A percentile compares a stretch with the other conserved stretches of the same genome.
Conservation (phyloP, 2,329 filamentous ascomycete genomes). For the Cryphonectria japonica region DNA sequence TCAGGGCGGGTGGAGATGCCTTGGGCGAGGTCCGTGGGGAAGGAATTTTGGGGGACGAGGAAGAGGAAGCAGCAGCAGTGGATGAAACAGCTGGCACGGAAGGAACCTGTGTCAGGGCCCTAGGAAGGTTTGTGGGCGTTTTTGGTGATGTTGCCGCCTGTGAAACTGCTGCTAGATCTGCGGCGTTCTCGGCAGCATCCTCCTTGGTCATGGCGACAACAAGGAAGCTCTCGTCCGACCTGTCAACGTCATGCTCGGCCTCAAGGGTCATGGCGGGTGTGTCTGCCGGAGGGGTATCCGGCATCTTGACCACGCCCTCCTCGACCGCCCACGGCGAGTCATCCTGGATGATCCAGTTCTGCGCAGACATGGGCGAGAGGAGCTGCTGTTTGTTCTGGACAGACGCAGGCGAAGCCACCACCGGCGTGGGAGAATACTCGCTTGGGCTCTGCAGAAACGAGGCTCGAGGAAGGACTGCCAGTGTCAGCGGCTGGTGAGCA, state of each 20-base stretch:
- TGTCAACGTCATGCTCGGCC: neutral
- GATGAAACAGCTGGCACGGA: neutral
- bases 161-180: neutral
- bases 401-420: neutral
- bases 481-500: neutral
- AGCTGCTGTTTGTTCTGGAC: neutral
- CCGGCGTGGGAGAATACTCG: neutral
- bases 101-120: neutral
- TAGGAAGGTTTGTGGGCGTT: neutral
- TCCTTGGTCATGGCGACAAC: neutral
- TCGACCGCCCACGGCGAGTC: neutral
- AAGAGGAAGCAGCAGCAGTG: neutral
- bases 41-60: neutral
- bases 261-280: neutral
- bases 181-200: conserved; percentile 3
- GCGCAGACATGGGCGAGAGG: conserved; percentile 11
- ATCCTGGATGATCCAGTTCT: neutral
- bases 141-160: conserved; percentile 1
- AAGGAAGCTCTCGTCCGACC: neutral
- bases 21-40: conserved; percentile 15
- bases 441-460: conserved; percentile 4
- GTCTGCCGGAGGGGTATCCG: conserved; percentile 2
- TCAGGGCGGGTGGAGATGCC: conserved; percentile 26
- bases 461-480: neutral
- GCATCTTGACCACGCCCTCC: neutral